These are phyloP conservation scores for Sugiyamaella novakii DNA, from an alignment of 1,139 yeast species.

Conservation along the genomic window DNA sequence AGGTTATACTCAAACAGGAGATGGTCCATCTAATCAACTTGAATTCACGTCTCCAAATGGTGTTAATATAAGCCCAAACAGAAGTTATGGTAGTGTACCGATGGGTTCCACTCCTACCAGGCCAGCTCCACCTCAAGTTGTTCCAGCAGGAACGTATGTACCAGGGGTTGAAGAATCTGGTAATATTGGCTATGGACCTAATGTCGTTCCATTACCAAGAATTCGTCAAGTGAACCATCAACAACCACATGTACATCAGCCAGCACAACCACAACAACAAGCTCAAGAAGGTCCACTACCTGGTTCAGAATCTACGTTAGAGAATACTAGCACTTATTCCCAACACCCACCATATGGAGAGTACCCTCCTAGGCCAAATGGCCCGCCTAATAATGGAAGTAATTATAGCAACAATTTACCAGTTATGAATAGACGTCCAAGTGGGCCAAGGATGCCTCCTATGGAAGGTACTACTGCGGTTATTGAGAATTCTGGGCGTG, in stretches of 20 bases:
- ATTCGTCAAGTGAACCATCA: slow-evolving; percentile 25
- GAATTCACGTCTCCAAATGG: slow-evolving; percentile 16
- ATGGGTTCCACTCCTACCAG: slow-evolving; percentile 9
- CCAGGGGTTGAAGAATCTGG: slow-evolving; percentile 38
- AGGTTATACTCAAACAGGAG: slow-evolving; percentile 17
- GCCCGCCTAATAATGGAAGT: background rate
- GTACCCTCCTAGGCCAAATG: slow-evolving; percentile 2
- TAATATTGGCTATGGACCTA: slow-evolving; percentile 39
- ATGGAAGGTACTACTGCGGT: background rate
- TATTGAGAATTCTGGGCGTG: background rate
- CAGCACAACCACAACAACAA: background rate
- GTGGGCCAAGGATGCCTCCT: slow-evolving; percentile 27
- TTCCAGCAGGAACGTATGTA: slow-evolving; percentile 41
- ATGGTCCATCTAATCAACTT: slow-evolving; percentile 16
- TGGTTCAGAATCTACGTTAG: background rate
- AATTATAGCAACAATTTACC: slow-evolving; percentile 2
- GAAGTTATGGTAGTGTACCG: background rate
- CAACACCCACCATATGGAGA: slow-evolving; percentile 14
- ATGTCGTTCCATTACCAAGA: slow-evolving; percentile 37
- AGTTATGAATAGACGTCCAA: slow-evolving; percentile 21
- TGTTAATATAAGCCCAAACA: slow-evolving; percentile 2
- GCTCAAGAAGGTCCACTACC: background rate
- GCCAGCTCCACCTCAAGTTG: slow-evolving; percentile 10
- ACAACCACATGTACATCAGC: slow-evolving; percentile 24
- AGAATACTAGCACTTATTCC: background rate